Percentiles rank a stretch among this genome's conserved stretches.
Conservation (phyloP, 768 basidiomycete species). For the Boletus rubropictus region DNA sequence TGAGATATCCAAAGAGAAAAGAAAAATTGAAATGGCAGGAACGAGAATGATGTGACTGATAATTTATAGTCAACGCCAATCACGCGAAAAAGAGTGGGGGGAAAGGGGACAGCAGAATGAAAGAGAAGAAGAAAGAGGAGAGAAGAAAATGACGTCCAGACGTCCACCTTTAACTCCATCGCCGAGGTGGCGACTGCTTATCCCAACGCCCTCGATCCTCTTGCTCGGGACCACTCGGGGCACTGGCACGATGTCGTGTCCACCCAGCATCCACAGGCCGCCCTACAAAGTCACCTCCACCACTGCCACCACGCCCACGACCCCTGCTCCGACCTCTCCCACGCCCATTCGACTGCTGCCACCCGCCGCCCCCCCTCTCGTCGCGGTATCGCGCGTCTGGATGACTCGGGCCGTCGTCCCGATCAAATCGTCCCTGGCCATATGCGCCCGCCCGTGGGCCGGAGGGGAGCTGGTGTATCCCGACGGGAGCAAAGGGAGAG, state of each 20-base stretch:
- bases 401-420: slow-evolving; percentile 18
- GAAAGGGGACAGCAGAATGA: too few relatives aligned
- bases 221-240: slow-evolving; percentile 15
- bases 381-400: slow-evolving; percentile 21
- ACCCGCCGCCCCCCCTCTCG: slow-evolving; percentile 28
- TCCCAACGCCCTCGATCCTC: slow-evolving; percentile 27
- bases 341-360: slow-evolving; percentile 27
- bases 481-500: slow-evolving; percentile 11
- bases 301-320: slow-evolving; percentile 18
- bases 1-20: slow-evolving; percentile 10
- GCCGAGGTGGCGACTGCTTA: slow-evolving; percentile 23
- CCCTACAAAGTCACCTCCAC: slow-evolving; percentile 26
- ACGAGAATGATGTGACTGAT: slow-evolving; percentile 17
- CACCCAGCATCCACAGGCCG: slow-evolving; percentile 42
- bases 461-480: slow-evolving; percentile 23
- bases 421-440: slow-evolving; percentile 27
- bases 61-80: slow-evolving; percentile 20
- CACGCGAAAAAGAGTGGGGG: neutral
- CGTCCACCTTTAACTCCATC: slow-evolving; percentile 16
- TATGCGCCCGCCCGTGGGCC: slow-evolving; percentile 26
- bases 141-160: neutral
- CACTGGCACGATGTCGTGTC: slow-evolving; percentile 27
- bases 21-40: neutral
- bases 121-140: neutral
- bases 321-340: slow-evolving; percentile 31